Conservation (phyloP, 805 yeast genomes). For the Torulaspora maleeae region DNA sequence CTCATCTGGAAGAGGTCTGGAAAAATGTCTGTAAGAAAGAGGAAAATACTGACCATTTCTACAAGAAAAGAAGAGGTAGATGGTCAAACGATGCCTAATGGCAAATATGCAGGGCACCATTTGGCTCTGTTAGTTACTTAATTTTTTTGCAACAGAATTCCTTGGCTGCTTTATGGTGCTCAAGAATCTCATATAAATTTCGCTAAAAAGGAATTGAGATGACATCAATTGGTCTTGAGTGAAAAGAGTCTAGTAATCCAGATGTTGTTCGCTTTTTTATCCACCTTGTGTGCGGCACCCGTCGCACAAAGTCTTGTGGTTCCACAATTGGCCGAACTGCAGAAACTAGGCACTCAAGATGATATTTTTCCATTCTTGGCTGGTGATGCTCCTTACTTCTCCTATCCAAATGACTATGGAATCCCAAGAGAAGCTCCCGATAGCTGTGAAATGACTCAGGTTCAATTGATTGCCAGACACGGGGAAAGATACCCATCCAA, state of each 20-base stretch:
- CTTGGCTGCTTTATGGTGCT: too few relatives aligned
- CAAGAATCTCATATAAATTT: neutral
- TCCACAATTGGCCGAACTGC: slow-evolving; percentile 9
- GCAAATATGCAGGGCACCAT: neutral
- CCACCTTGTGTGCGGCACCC: slow-evolving; percentile 50
- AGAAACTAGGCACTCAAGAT: slow-evolving; percentile 21
- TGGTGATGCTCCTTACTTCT: slow-evolving; percentile 55
- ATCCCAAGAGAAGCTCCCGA: slow-evolving; percentile 45
- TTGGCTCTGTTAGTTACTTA: neutral
- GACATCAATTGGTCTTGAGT: too few relatives aligned
- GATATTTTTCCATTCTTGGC: slow-evolving; percentile 47
- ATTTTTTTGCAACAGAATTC: neutral
- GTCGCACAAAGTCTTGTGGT: slow-evolving; percentile 25
- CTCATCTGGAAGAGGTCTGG: neutral
- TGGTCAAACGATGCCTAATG: neutral
- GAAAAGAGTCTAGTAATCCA: slow-evolving; percentile 13
- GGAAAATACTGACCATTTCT: too few relatives aligned
- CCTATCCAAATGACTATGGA: slow-evolving; percentile 48
- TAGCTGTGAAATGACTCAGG: slow-evolving; percentile 56
- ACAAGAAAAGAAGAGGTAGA: neutral
- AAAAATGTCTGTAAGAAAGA: neutral
- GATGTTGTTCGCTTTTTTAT: slow-evolving; percentile 62
- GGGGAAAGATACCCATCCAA: slow-evolving; percentile 71
- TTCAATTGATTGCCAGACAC: slow-evolving; percentile 68
- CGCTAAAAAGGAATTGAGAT: neutral